phyloP scores from a whole-genome alignment of 108 stramenopile species.

The Seminavis robusta region DNA sequence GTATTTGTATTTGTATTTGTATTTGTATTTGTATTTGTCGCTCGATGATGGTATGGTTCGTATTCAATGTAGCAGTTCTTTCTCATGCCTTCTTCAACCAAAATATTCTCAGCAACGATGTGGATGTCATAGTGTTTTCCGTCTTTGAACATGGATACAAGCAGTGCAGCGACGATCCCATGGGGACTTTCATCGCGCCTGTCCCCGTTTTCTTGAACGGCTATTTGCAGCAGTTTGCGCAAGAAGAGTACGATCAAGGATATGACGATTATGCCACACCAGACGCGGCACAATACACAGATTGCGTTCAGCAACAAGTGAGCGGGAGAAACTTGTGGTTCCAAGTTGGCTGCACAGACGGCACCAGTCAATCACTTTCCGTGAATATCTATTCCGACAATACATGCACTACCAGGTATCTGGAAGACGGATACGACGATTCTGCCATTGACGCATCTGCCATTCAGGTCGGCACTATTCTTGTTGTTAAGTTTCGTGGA shows the following conservation, averaged over 20 bases:
- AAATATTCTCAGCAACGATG: conserved; percentile 30
- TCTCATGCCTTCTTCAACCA: conserved; percentile 11
- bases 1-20: background rate
- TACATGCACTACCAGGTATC: conserved; percentile 43
- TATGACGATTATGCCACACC: conserved; percentile 61
- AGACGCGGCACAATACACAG: conserved; percentile 46
- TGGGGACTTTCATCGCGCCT: conserved; percentile 68
- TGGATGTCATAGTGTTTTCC: conserved; percentile 74
- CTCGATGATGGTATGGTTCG: background rate
- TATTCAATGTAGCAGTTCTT: too few species aligned
- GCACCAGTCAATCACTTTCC: conserved; percentile 31
- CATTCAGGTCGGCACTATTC: conserved; percentile 32
- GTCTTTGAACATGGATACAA: conserved; percentile 68
- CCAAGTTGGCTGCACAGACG: conserved; percentile 56
- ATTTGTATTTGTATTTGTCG: background rate
- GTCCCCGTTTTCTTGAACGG: conserved; percentile 69
- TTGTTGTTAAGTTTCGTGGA: background rate
- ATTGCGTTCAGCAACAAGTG: conserved; percentile 46
- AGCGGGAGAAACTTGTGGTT: conserved; percentile 36
- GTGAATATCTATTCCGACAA: conserved; percentile 81
- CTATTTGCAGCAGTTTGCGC: conserved; percentile 53
- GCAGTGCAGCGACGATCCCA: conserved; percentile 63
- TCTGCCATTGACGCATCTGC: conserved; percentile 60
- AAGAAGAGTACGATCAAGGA: conserved; percentile 57
- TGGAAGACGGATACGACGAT: conserved; percentile 54